Conservation (phyloP, 78 protist genomes). For the Dictyostelium discoideum region DNA sequence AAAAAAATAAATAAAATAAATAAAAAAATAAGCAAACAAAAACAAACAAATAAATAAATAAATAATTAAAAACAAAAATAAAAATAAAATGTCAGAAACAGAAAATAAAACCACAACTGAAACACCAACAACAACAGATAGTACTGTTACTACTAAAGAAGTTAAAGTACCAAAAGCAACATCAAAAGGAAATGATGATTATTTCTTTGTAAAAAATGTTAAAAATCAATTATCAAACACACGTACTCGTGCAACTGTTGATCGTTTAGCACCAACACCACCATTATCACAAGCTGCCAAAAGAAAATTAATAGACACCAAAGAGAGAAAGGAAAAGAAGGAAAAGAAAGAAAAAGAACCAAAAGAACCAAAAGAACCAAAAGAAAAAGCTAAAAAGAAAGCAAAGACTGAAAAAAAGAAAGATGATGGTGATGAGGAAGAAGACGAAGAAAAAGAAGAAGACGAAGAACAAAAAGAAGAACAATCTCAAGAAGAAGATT, state of each 20-base stretch:
- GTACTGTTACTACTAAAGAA: neutral
- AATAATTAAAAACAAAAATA: neutral
- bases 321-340: slow-evolving; percentile 2
- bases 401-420: neutral
- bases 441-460: neutral
- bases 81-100: neutral
- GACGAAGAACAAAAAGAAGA: too few relatives aligned
- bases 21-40: neutral
- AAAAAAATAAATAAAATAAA: too few relatives aligned
- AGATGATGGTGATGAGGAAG: neutral
- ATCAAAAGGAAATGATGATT: neutral
- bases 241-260: neutral
- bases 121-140: neutral
- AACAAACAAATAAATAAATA: neutral
- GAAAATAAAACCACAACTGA: neutral
- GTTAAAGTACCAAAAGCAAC: neutral
- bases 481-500: neutral
- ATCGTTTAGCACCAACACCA: slow-evolving; percentile 6
- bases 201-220: slow-evolving; percentile 1
- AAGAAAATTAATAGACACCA: neutral
- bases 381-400: neutral
- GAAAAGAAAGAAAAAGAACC: neutral
- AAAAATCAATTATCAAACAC: neutral
- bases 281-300: slow-evolving; percentile 1
- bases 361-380: neutral